These are phyloP conservation scores for Saccharomycopsis malanga DNA, from an alignment of 805 yeast species.

Conservation along the genomic window DNA sequence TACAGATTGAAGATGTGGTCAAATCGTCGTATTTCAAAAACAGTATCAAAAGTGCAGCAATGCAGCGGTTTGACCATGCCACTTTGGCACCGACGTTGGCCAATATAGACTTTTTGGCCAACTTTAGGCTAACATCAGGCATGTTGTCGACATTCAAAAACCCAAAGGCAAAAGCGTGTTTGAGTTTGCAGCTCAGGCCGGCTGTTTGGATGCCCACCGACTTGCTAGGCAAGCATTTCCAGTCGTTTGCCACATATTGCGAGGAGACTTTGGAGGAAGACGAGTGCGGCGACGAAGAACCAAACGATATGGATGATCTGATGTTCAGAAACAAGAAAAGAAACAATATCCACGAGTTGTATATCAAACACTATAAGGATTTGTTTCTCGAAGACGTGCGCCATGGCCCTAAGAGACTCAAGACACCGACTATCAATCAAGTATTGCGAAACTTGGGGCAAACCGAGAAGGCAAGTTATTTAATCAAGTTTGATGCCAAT, in stretches of 20 bases:
- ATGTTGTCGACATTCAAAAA: background rate
- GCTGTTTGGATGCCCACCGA: constrained; percentile 15
- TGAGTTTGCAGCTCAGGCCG: constrained; percentile 4
- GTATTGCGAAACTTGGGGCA: constrained; percentile 2
- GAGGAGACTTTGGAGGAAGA: background rate
- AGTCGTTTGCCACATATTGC: constrained; percentile 2
- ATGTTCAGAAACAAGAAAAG: constrained; percentile 9
- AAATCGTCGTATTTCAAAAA: background rate
- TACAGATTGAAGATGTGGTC: background rate
- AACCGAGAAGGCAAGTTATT: background rate
- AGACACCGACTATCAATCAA: background rate
- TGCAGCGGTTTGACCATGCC: background rate
- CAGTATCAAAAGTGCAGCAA: background rate
- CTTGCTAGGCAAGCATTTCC: constrained; percentile 7
- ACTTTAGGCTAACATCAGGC: background rate
- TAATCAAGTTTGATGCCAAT: constrained; percentile 1
- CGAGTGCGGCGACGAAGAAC: background rate
- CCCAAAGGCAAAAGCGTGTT: constrained; percentile 6
- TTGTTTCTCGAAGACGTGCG: background rate
- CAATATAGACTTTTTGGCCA: constrained; percentile 5
- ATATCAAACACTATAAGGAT: constrained; percentile 8
- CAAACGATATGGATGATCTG: background rate
- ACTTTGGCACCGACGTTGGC: background rate
- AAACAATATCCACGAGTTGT: constrained; percentile 9
- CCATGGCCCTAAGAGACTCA: background rate